Conservation (phyloP, 1,284 basidiomycete genomes). For the Papiliotrema laurentii region DNA sequence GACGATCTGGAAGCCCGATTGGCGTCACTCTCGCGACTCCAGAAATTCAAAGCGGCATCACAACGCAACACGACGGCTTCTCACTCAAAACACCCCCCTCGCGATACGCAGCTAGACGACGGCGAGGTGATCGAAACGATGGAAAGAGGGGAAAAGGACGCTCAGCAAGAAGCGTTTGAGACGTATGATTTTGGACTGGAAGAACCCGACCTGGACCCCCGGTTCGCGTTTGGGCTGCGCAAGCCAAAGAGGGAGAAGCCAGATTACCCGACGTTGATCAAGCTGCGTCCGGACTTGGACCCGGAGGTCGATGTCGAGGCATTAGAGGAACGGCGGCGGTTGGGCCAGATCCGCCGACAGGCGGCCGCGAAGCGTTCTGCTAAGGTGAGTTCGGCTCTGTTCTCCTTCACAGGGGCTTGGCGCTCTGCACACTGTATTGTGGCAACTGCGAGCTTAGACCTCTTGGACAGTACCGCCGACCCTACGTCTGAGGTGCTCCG, state of each 20-base stretch:
- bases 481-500: not conserved
- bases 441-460: not conserved
- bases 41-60: not conserved
- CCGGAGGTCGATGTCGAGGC: not conserved
- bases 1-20: not conserved
- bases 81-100: not conserved
- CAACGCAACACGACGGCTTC: not conserved
- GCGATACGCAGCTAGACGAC: not conserved
- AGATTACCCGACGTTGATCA: slow-evolving; percentile 1
- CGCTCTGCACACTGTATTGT: not conserved
- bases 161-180: not conserved
- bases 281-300: slow-evolving; percentile 2
- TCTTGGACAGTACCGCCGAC: not conserved
- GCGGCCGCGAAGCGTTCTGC: not conserved
- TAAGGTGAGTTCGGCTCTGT: not conserved
- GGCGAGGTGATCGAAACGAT: not conserved
- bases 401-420: not conserved
- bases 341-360: slow-evolving; percentile 2
- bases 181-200: not conserved
- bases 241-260: not conserved
- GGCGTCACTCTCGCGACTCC: not conserved
- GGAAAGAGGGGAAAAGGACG: not conserved
- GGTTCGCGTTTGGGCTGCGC: not conserved
- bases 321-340: not conserved
- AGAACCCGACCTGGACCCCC: slow-evolving; percentile 2